These are phyloP conservation scores for Candida maris DNA, from an alignment of 805 yeast species.

Conservation along the genomic window DNA sequence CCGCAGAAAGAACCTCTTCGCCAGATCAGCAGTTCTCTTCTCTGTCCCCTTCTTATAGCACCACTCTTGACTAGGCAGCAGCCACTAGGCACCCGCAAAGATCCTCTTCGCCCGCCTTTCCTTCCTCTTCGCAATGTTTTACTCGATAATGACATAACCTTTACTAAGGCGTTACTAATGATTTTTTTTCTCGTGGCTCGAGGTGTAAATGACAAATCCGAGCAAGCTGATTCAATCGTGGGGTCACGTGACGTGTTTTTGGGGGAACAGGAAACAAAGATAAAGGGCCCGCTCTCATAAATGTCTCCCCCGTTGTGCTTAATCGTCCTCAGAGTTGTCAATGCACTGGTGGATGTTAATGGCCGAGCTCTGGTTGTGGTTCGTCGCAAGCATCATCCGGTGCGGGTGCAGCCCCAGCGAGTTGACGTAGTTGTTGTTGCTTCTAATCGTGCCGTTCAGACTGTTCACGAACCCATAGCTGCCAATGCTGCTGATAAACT, in stretches of 20 bases:
- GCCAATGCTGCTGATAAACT: slow-evolving; percentile 55
- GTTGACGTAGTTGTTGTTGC: slow-evolving; percentile 53
- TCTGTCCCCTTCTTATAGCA: no score
- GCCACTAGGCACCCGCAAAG: no score
- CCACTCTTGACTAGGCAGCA: no score
- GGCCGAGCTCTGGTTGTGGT: slow-evolving; percentile 71
- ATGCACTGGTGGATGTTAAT: slow-evolving; percentile 59
- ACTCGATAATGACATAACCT: neutral
- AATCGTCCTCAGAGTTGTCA: slow-evolving; percentile 25
- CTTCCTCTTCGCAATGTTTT: slow-evolving; percentile 23
- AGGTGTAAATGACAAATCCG: no score
- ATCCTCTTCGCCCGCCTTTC: slow-evolving; percentile 12
- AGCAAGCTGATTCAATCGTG: slow-evolving; percentile 14
- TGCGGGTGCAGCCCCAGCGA: slow-evolving; percentile 86
- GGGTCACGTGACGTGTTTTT: no score
- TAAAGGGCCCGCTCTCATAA: no score
- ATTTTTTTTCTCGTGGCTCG: no score
- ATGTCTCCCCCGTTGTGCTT: no score
- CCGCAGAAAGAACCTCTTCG: no score
- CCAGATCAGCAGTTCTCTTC: no score
- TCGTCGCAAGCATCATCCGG: slow-evolving; percentile 86
- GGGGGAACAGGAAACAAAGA: no score
- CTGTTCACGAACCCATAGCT: slow-evolving; percentile 35
- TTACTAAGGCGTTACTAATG: slow-evolving; percentile 3
- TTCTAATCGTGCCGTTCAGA: slow-evolving; percentile 43